phyloP scores from a whole-genome alignment of 2,329 filamentous ascomycete species.

The Penicillium hordei region DNA sequence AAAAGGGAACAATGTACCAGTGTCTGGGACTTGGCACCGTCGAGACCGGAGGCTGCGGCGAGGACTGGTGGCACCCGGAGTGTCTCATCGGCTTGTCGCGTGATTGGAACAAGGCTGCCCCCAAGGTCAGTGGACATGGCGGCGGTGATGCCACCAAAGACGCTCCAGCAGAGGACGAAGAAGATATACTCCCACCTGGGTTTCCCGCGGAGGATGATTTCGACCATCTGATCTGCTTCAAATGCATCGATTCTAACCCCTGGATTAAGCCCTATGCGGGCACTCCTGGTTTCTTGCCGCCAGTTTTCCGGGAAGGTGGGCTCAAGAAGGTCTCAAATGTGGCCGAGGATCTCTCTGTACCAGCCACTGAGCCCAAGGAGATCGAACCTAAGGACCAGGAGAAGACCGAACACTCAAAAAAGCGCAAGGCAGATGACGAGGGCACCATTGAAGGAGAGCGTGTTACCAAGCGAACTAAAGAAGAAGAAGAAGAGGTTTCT shows the following conservation, averaged over 20 bases:
- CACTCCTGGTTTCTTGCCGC: constrained; percentile 72
- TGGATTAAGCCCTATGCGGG: constrained; percentile 92
- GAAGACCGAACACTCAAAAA: constrained; percentile 49
- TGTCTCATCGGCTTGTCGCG: constrained; percentile 80
- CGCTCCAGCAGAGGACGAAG: constrained; percentile 49
- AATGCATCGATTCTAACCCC: constrained; percentile 80
- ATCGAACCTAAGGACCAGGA: constrained; percentile 2
- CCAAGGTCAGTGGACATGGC: constrained; percentile 24
- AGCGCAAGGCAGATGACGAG: constrained; percentile 64
- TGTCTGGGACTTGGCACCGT: constrained; percentile 80
- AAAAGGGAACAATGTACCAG: constrained; percentile 98
- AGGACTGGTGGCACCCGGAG: constrained; percentile 97
- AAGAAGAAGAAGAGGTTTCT: constrained; percentile 28
- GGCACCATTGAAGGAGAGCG: constrained; percentile 33
- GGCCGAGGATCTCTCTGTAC: neutral
- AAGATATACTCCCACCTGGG: constrained; percentile 71
- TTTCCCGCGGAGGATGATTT: constrained; percentile 91
- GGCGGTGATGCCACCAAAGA: constrained; percentile 25
- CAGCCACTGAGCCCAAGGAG: neutral
- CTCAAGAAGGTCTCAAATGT: constrained; percentile 9
- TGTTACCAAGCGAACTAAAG: constrained; percentile 51
- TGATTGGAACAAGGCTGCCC: constrained; percentile 54
- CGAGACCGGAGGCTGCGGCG: constrained; percentile 84
- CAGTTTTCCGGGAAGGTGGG: constrained; percentile 58
- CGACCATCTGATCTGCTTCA: constrained; percentile 88